Conservation (phyloP, 148 eudicot species). For the Polygonum maritimum region DNA sequence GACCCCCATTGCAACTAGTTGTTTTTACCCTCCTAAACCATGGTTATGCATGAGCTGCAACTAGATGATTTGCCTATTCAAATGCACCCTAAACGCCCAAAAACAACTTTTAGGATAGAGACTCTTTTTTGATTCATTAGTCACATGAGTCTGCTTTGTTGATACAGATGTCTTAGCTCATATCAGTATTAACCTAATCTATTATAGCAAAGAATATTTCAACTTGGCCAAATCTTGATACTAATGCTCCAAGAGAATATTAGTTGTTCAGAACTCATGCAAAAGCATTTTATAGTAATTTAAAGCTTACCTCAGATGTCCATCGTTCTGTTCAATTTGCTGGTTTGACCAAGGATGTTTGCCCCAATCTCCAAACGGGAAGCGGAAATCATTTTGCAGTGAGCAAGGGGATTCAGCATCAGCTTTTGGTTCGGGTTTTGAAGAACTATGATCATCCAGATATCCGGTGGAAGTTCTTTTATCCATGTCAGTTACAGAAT, state of each 20-base stretch:
- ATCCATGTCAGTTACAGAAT: constrained; percentile 22
- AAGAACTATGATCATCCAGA: constrained; percentile 27
- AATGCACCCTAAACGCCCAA: neutral
- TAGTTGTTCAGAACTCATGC: neutral
- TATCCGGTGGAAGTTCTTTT: constrained; percentile 17
- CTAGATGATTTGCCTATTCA: too few species aligned
- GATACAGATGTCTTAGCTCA: too few species aligned
- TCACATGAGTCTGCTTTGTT: too few species aligned
- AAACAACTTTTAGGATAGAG: neutral
- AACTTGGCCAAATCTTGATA: neutral
- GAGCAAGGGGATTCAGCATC: constrained; percentile 20
- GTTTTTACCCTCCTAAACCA: too few species aligned
- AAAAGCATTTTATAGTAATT: neutral
- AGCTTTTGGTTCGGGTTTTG: constrained; percentile 26
- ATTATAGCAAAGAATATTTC: neutral
- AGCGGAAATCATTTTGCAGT: constrained; percentile 29
- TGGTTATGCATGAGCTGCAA: too few species aligned
- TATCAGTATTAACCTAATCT: too few species aligned
- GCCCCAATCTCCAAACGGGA: constrained; percentile 74
- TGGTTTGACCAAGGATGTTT: constrained; percentile 47
- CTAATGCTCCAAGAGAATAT: neutral
- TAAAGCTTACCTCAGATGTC: constrained; percentile 34
- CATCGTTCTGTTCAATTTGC: constrained; percentile 20
- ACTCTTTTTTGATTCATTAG: neutral
- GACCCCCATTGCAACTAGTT: too few species aligned